Percentiles rank a stretch among this genome's conserved stretches.
Conservation (phyloP, 331 rosid species). For the Arachis monticola region DNA sequence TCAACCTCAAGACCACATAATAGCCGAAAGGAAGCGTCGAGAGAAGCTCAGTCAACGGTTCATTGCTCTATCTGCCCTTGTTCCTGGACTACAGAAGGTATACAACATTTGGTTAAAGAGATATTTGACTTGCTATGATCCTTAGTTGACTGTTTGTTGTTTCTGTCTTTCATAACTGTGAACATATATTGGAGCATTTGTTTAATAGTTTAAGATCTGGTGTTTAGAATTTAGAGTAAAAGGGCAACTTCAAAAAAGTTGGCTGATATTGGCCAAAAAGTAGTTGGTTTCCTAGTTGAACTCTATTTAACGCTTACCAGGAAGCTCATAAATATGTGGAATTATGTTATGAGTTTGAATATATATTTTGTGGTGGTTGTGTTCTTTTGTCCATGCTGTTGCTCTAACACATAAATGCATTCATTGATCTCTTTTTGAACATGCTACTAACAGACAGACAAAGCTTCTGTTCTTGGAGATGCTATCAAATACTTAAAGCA, state of each 20-base stretch:
- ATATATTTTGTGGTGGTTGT: not conserved
- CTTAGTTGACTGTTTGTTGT: not conserved
- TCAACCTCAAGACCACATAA: slow-evolving; percentile 75
- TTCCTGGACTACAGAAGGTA: slow-evolving; percentile 95
- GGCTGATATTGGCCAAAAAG: too few relatives aligned
- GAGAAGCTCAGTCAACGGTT: slow-evolving; percentile 89
- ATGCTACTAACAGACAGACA: slow-evolving; percentile 70
- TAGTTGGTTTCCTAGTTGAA: not conserved
- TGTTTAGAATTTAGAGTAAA: too few relatives aligned
- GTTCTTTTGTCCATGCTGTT: not conserved
- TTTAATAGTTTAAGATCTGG: not conserved
- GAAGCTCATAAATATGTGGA: not conserved
- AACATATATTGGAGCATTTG: not conserved
- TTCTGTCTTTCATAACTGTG: not conserved
- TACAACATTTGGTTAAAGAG: not conserved
- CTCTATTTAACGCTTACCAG: not conserved
- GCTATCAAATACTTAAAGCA: slow-evolving; percentile 85
- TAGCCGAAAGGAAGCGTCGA: slow-evolving; percentile 84
- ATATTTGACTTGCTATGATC: slow-evolving; percentile 1
- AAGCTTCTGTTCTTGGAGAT: slow-evolving; percentile 95
- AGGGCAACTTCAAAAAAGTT: too few relatives aligned
- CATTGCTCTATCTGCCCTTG: slow-evolving; percentile 81
- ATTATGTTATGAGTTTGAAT: too few relatives aligned
- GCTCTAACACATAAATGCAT: not conserved
- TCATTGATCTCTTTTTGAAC: slow-evolving; percentile 11